Conservation (phyloP, 2,329 filamentous ascomycete genomes). For the Sclerotinia subarctica region DNA sequence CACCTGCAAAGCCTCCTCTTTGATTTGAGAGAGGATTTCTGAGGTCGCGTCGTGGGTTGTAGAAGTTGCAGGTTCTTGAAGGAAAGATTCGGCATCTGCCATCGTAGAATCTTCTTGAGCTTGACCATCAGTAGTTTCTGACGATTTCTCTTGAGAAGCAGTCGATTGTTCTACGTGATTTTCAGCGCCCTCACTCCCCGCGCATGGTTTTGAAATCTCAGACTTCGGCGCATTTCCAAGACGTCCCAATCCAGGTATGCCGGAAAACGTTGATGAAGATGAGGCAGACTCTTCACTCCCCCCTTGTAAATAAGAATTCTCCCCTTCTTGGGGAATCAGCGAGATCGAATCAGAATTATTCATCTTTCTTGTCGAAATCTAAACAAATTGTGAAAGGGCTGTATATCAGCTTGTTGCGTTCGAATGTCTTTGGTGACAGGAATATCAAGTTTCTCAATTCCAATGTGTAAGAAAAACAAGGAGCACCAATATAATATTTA, state of each 20-base stretch:
- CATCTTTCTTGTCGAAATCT: conserved; percentile 8
- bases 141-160: neutral
- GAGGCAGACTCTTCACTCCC: neutral
- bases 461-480: neutral
- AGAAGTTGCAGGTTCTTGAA: conserved; percentile 3
- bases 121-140: neutral
- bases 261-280: neutral
- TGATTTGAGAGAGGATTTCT: neutral
- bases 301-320: neutral
- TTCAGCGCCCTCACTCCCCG: neutral
- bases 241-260: conserved; percentile 22
- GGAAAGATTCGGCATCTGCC: conserved; percentile 2
- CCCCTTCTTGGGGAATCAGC: neutral
- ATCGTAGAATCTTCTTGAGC: conserved; percentile 2
- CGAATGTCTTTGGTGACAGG: neutral
- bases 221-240: conserved; percentile 18
- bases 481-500: neutral
- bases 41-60: neutral
- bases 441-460: conserved; percentile 2
- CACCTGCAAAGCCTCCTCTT: neutral
- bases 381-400: neutral
- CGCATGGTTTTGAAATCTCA: conserved; percentile 9
- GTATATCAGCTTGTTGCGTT: neutral
- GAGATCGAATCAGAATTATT: neutral
- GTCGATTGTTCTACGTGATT: neutral